These are phyloP conservation scores for Chlamydomonas applanata DNA, from an alignment of 139 green algal species.

Conservation along the genomic window DNA sequence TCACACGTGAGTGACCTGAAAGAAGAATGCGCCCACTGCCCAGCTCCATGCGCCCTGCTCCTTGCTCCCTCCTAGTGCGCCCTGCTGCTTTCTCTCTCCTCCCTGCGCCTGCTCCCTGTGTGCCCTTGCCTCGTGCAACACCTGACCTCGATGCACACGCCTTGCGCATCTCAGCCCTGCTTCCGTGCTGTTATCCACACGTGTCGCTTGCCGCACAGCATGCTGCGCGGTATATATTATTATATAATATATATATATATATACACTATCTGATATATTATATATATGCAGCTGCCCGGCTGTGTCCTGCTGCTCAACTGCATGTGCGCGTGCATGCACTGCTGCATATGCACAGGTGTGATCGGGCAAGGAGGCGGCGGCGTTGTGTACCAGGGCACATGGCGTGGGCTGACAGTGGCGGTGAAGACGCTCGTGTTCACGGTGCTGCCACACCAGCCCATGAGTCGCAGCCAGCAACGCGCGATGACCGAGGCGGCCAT, in stretches of 20 bases:
- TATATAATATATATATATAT: no score
- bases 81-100: neutral
- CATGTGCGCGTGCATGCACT: no score
- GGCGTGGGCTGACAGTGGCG: constrained; percentile 28
- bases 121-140: no score
- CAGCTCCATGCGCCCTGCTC: neutral
- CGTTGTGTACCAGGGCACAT: constrained; percentile 15
- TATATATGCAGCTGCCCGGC: no score
- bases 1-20: constrained; percentile 9
- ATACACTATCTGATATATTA: no score
- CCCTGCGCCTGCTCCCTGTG: neutral
- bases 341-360: neutral
- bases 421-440: constrained; percentile 40
- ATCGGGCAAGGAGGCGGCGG: neutral
- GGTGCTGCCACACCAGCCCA: constrained; percentile 4
- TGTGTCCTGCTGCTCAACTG: no score
- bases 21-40: neutral
- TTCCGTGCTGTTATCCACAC: no score
- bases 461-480: constrained; percentile 15
- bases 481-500: constrained; percentile 28
- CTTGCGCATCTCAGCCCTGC: no score
- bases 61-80: neutral
- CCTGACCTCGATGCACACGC: no score
- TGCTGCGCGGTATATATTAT: no score
- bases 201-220: no score